Evolutionary conservation across 306 rosid species (phyloP).

Genomic region (Malus fusca): DNA sequence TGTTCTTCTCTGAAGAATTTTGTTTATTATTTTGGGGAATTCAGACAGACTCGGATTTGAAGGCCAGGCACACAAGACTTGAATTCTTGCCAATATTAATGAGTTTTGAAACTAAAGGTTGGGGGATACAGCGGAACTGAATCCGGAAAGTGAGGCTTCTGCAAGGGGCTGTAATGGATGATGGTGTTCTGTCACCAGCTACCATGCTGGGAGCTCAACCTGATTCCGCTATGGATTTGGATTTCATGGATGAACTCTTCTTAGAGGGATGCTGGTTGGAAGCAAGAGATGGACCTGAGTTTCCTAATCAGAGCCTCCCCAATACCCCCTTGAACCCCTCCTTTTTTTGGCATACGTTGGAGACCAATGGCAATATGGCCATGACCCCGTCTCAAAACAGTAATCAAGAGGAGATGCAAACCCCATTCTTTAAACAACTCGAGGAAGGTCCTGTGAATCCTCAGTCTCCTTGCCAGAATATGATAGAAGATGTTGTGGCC

Average conservation of each 20-base stretch:
- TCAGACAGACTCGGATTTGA: conserved; percentile 23
- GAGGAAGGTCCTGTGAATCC: conserved; percentile 12
- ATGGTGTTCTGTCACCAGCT: conserved; percentile 46
- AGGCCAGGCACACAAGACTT: conserved; percentile 7
- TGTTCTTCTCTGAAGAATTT: not conserved
- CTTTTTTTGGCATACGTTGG: conserved; percentile 50
- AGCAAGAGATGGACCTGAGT: conserved; percentile 60
- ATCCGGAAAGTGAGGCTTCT: conserved; percentile 6
- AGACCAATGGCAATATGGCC: conserved; percentile 13
- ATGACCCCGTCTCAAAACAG: conserved; percentile 19
- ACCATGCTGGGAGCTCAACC: conserved; percentile 49
- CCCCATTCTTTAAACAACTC: conserved; percentile 12
- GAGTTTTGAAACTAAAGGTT: conserved; percentile 19
- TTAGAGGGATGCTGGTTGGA: conserved; percentile 84
- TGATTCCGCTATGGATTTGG: conserved; percentile 61
- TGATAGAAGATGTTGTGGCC: conserved; percentile 17
- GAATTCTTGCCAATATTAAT: conserved; percentile 13
- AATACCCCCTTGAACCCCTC: conserved; percentile 50
- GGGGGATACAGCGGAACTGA: not conserved
- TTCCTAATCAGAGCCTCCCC: conserved; percentile 41
- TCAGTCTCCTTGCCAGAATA: conserved; percentile 11
- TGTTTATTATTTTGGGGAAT: conserved; percentile 19
- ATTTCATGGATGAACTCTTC: conserved; percentile 75
- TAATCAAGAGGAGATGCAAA: conserved; percentile 26
- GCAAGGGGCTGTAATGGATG: conserved; percentile 45